Percentiles rank a stretch among this genome's conserved stretches.
These are phyloP conservation scores for Hypoxylon sp. DNA, from an alignment of 2,329 filamentous ascomycete species.

Conservation along the genomic window DNA sequence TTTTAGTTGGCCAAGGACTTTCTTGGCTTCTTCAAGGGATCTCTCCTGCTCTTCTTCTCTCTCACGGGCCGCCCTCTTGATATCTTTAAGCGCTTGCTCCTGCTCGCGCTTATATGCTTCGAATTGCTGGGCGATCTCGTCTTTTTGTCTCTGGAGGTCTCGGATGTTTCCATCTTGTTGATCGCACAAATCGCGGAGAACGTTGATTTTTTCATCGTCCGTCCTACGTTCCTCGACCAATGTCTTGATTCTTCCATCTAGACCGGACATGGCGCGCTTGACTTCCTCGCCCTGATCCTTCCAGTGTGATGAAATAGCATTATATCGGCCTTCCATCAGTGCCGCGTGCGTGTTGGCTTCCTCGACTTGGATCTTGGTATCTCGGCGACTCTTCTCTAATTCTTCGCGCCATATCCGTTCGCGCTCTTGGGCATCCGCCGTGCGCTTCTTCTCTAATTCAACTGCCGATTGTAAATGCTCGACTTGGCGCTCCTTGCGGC, in stretches of 20 bases:
- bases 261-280: slow-evolving; percentile 64
- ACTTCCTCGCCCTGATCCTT: slow-evolving; percentile 76
- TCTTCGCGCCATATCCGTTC: slow-evolving; percentile 74
- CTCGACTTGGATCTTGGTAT: slow-evolving; percentile 74
- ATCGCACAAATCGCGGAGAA: slow-evolving; percentile 77
- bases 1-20: slow-evolving; percentile 76
- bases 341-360: slow-evolving; percentile 75
- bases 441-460: slow-evolving; percentile 74
- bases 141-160: slow-evolving; percentile 72
- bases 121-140: slow-evolving; percentile 72
- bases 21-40: slow-evolving; percentile 70
- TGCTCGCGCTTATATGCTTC: slow-evolving; percentile 75
- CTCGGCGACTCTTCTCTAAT: slow-evolving; percentile 72
- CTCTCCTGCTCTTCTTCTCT: slow-evolving; percentile 74
- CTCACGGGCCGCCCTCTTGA: slow-evolving; percentile 70
- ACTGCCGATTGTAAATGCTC: slow-evolving; percentile 76
- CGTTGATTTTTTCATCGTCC: slow-evolving; percentile 75
- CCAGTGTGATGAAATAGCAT: slow-evolving; percentile 76
- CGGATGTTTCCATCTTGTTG: slow-evolving; percentile 80
- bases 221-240: slow-evolving; percentile 69
- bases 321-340: slow-evolving; percentile 79
- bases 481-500: slow-evolving; percentile 81
- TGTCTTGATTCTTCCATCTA: slow-evolving; percentile 67
- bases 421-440: slow-evolving; percentile 70
- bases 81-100: slow-evolving; percentile 70